These are phyloP conservation scores for Coniochaeta sp. DNA, from an alignment of 2,329 filamentous ascomycete genomes.

Conservation along the genomic window DNA sequence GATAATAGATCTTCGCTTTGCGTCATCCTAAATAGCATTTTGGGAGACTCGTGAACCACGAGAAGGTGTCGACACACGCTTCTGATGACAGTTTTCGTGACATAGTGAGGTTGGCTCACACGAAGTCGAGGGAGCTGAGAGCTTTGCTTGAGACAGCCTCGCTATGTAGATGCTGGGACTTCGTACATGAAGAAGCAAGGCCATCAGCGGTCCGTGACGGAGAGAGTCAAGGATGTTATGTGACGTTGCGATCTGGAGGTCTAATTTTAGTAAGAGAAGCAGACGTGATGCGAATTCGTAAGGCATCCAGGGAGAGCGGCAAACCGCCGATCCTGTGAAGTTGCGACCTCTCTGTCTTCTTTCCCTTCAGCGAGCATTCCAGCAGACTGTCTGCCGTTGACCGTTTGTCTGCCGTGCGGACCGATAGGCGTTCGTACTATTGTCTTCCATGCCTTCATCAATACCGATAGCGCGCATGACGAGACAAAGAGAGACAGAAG, in stretches of 20 bases:
- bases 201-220: neutral
- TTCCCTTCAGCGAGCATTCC: neutral
- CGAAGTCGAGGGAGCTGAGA: neutral
- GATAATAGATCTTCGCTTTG: no score
- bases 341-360: neutral
- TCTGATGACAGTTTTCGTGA: no score
- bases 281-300: neutral
- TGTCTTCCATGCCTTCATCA: neutral
- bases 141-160: neutral
- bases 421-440: neutral
- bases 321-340: neutral
- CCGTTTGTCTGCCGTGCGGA: neutral
- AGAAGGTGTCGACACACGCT: no score
- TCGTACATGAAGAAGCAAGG: neutral
- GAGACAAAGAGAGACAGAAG: neutral
- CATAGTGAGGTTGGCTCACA: no score
- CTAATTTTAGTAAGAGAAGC: constrained; percentile 4
- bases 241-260: neutral
- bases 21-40: no score
- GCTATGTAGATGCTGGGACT: neutral
- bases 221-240: neutral
- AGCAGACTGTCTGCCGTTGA: neutral
- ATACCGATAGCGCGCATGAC: neutral
- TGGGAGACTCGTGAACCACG: no score
- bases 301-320: neutral